Base-by-base conservation (phyloP, 208 protist species). In the Angomonas ambiguus region DNA sequence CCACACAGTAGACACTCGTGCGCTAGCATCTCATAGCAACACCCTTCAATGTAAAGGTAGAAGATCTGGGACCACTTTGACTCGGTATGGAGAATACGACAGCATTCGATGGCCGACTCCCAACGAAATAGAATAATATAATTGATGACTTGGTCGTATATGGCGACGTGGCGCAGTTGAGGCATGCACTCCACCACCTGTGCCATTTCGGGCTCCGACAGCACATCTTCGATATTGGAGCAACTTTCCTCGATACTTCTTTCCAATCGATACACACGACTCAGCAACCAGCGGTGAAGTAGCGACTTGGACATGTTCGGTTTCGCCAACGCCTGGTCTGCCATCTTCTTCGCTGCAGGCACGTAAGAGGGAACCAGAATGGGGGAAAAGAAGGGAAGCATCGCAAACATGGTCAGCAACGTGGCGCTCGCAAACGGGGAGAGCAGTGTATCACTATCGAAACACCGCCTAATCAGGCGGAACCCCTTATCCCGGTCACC, bases 11-110 rank as follows among this genome's bases (percentile, higher is more conserved):
- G 32, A 33, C 48, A 28, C 5, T 62, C 33, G 55, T 30, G 30
- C 10, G 30, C 69, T 56, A 87, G 61, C 85, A 88, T 86, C 42
- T 92, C 85, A 34, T 83, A 80, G 57, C 82, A 87, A 56, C 77
- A 82, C 0, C 67, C 85, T 34, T 82, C 72, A 16, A 48, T 61
- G 71, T 88, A 88, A 32, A 70, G 59, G 71, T 82, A 92, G 45
- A 79, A 81, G 59, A 80, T 72, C 38, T 79, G 71, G 5, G 78
- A 87, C 85, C 81, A 92, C 28, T 77, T 67, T 11, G 79, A 83
- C 2, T 72, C 80, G 51, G 74, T 61, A 34, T 77, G 76, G 28
- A 92, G 64, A 18, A 71, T 31, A 0, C 51, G 59, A 35, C 86
- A 78, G 11, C 57, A 61, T 27, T 58, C 49, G 3, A 74, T 73